Base-by-base conservation (phyloP, 2,329 filamentous ascomycete species). In the Hortaea sp. region DNA sequence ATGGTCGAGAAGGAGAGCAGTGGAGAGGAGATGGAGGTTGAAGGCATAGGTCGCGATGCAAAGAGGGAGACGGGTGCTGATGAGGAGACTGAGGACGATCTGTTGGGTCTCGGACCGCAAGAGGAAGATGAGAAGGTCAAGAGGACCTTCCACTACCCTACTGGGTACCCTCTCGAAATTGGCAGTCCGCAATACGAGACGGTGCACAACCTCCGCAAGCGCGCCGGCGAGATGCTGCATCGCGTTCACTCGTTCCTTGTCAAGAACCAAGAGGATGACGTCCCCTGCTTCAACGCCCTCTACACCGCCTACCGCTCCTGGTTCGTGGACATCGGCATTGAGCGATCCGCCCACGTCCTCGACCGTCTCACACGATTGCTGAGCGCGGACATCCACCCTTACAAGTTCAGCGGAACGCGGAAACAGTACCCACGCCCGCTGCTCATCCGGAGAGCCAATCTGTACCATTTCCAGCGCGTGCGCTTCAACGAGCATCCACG, bases 301-400 rank as follows among this genome's bases (percentile, higher is more conserved):
- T 98, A 95, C 66, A 85, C 85, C 20, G 87, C 90, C 1, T 98
- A 95, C 64, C 78, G 88, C 39, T 92, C 87, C 6, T 98, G 89
- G 88, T 97, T 98, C 58, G 88, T 94, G 1, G 92, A 98, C 59
- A 89, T 98, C 37, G 92, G 94, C 12, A 94, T 95, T 49, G 92
- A 98, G 67, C 78, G 90, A 49, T 95, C 90, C 12, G 90, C 92
- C 0, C 92, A 95, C 63, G 86, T 94, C 1, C 73, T 97, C 7
- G 92, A 98, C 63, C 78, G 92, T 13, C 82, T 97, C 10, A 79
- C 85, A 4, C 79, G 88, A 44, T 76, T 98, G 1, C 84, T 95
- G 62, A 82, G 83, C 57, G 83, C 87, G 5, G 92, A 98, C 58
- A 84, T 89, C 49, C 81, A 87, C 27, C 85, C 90, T 0, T 98